Base-by-base conservation (phyloP, 2,329 filamentous ascomycete genomes). In the Arthrobotrys pseudoclavata region DNA sequence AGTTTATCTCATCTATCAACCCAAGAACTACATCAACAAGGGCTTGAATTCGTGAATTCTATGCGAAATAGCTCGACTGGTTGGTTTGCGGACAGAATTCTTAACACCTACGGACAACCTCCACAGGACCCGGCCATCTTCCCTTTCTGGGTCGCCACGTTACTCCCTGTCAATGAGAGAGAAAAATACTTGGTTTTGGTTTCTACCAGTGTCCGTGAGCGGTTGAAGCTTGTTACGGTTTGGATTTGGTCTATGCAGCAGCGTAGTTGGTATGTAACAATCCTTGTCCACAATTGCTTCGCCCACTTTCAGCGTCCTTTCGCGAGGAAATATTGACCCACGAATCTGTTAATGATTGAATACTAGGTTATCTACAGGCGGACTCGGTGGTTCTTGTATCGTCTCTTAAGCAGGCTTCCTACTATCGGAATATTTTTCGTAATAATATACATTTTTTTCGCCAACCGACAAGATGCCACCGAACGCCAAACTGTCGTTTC, bases 91-190 rank as follows among this genome's bases (percentile, higher is more conserved):
- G 87, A 90, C 47, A 88, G 91, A 7, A 90, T 94, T 37, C 85
- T 94, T 31, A 85, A 89, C 34, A 89, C 92, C 4, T 96, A 95
- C 80, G 94, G 94, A 12, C 89, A 91, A 72, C 91, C 91, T 20
- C 94, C 93, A 0, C 86, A 88, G 15, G 92, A 97, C 81, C 90
- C 93, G 0, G 90, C 90, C 2, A 83, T 89, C 0, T 96, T 97
- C 80, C 92, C 94, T 0, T 97, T 94, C 87, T 97, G 94, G 94
- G 91, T 97, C 80, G 94, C 92, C 9, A 92, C 89, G 81, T 90
- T 96, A 20, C 84, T 97, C 12, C 93, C 93, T 0, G 89, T 96
- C 42, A 87, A 88, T 13, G 92, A 96, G 26, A 85, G 89, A 29
- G 91, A 96, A 81, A 96, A 95, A 82, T 96, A 97, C 80, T 86